Percentiles rank a stretch among this genome's conserved stretches.
Conservation (phyloP, 495 filamentous ascomycete species). For the Neurospora intermedia region DNA sequence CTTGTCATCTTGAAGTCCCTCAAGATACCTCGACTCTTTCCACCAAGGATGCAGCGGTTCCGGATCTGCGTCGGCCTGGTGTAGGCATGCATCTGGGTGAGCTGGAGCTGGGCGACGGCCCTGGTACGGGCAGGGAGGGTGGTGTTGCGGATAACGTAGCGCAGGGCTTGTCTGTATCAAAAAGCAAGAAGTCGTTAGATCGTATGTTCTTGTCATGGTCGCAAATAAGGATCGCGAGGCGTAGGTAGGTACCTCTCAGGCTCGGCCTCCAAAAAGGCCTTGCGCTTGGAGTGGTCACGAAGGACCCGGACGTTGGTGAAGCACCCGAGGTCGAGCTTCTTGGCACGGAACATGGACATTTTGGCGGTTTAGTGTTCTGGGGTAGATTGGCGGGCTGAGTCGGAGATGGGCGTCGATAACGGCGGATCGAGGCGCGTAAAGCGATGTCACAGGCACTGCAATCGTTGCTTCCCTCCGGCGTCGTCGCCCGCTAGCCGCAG, state of each 20-base stretch:
- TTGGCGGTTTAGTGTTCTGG: constrained; percentile 15
- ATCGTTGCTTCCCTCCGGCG: not conserved
- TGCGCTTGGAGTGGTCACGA: constrained; percentile 90
- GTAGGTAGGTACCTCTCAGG: constrained; percentile 59
- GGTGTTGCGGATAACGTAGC: constrained; percentile 90
- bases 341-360: constrained; percentile 77
- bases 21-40: constrained; percentile 74
- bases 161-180: constrained; percentile 74
- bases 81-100: constrained; percentile 90
- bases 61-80: constrained; percentile 86
- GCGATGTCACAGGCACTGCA: not conserved
- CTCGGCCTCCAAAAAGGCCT: constrained; percentile 77
- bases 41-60: constrained; percentile 84
- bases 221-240: not conserved
- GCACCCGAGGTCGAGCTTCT: constrained; percentile 76
- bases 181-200: not conserved
- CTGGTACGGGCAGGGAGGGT: constrained; percentile 68
- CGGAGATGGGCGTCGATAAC: not conserved
- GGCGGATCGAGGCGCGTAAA: not conserved
- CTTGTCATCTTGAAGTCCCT: constrained; percentile 83
- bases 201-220: not conserved
- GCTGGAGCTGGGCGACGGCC: constrained; percentile 82
- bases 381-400: not conserved
- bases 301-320: constrained; percentile 76
- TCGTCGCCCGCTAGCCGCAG: not conserved